Evolutionary conservation across 2,329 filamentous ascomycete species (phyloP), one percentile per base, ranked within the genome.

Genomic region (Spiromastix sp.): DNA sequence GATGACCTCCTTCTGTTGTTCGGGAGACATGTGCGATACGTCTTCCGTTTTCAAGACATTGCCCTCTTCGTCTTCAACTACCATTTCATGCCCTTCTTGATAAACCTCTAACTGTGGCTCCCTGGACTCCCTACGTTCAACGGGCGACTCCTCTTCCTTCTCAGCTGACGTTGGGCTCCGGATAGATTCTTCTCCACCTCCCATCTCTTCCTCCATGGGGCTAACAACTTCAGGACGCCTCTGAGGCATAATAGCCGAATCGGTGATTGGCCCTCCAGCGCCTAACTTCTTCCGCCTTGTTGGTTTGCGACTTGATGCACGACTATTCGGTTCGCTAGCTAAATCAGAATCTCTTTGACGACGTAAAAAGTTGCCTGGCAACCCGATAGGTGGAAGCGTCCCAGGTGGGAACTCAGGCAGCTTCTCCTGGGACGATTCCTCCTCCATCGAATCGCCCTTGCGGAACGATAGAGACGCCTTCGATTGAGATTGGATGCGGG

Each of bases 41-140:
- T 72, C 59, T 44, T 79, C 69, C 0, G 84, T 74, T 12, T 74
- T 74, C 4, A 95, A 55, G 2, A 95, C 87, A 36, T 95, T 87
- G 5, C 89, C 89, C 38, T 94, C 81, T 42, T 79, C 68, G 48
- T 93, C 82, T 57, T 96, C 89, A 37, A 93, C 76, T 5, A 95
- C 64, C 25, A 91, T 72, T 15, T 93, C 60, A 35, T 79, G 57
- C 2, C 87, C 86, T 60, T 95, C 86, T 44, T 87, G 75, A 46
- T 81, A 95, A 0, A 87, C 71, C 42, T 93, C 77, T 7, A 84
- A 56, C 24, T 56, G 48, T 12, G 59, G 48, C 41, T 57, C 45
- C 55, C 59, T 33, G 48, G 52, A 5, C 50, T 50, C 38, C 55
- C 51, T 40, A 43, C 47, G 30, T 38, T 51, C 26, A 43, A 60